Base-by-base conservation (phyloP, 192 early-diverging fungal genomes). In the Chytriomyces sp. region DNA sequence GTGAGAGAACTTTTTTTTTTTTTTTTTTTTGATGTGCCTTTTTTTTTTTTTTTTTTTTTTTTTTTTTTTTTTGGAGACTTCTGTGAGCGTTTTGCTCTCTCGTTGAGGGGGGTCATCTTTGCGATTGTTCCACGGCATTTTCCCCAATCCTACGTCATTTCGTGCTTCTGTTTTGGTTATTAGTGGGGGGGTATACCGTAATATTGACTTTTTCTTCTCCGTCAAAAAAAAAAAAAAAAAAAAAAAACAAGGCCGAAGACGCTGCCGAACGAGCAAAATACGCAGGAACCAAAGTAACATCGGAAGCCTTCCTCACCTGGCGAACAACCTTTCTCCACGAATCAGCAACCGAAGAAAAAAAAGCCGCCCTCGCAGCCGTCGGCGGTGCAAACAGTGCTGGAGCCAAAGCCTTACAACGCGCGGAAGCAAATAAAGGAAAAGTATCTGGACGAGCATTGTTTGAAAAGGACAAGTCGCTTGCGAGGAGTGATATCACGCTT, bases 381-480 rank as follows among this genome's bases (percentile, higher is more conserved):
- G 72, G 72, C 1, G 63, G 63, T 5, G 78, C 83, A 13, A 57
- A 79, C 28, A 75, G 79, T 11, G 79, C 79, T 13, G 83, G 81
- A 7, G 68, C 61, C 24, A 81, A 82, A 65, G 69, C 45, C 23
- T 24, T 67, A 18, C 11, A 16, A 64, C 26, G 48, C 8, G 69
- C 50, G 7, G 69, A 61, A 46, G 64, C 61, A 13, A 78, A 73
- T 61, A 86, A 81, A 67, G 81, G 80, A 18, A 83, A 44, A 84
- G 60, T 82, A 47, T 72, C 85, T 82, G 96, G 95, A 23, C 87
- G 94, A 48, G 91, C 96, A 86, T 81, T 96, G 86, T 98, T 98
- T 79, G 95, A 96, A 81, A 91, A 94, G 72, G 93, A 98, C 81
- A 88, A 89, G 83, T 83, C 91, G 45, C 87, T 98, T 68, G 94